phyloP scores from a whole-genome alignment of 177 flowering plant species.

The Vitis hybrid region DNA sequence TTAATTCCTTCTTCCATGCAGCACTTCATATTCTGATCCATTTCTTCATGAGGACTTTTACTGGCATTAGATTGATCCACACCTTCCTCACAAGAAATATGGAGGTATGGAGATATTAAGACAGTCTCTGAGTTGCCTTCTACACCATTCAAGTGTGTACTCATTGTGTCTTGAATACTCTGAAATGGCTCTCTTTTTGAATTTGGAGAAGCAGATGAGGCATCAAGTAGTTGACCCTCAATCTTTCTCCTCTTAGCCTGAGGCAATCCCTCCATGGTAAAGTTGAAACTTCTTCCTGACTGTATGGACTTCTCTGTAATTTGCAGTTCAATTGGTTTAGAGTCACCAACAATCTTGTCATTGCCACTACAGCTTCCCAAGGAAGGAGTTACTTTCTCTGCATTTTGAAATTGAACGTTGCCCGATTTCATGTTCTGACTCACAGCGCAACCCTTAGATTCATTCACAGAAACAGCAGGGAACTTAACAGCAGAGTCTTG shows the following conservation, averaged over 20 bases:
- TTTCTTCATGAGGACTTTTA: slow-evolving; percentile 16
- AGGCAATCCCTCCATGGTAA: slow-evolving; percentile 35
- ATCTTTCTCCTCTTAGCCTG: slow-evolving; percentile 54
- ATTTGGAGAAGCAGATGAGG: slow-evolving; percentile 29
- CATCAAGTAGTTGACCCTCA: slow-evolving; percentile 19
- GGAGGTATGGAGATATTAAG: slow-evolving; percentile 14
- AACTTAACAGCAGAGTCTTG: slow-evolving; percentile 1
- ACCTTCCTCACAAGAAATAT: slow-evolving; percentile 13
- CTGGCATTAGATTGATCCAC: slow-evolving; percentile 12
- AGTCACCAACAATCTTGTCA: slow-evolving; percentile 5
- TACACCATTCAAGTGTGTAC: slow-evolving; percentile 12
- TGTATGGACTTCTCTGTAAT: slow-evolving; percentile 9
- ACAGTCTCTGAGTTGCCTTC: slow-evolving; percentile 18
- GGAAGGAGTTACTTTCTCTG: slow-evolving; percentile 1
- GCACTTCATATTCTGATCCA: slow-evolving; percentile 5
- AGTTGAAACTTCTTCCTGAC: slow-evolving; percentile 2
- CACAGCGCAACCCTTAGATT: neutral
- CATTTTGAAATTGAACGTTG: slow-evolving; percentile 7
- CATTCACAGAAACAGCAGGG: slow-evolving; percentile 8
- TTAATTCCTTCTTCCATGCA: slow-evolving; percentile 19
- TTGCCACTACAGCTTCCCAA: slow-evolving; percentile 8
- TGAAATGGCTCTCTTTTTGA: slow-evolving; percentile 21
- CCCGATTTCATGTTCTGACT: slow-evolving; percentile 6
- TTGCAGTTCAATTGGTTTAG: slow-evolving; percentile 16
- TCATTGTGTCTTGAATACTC: slow-evolving; percentile 7